These are phyloP conservation scores for Corylus avellana DNA, from an alignment of 306 rosid species.

Conservation along the genomic window DNA sequence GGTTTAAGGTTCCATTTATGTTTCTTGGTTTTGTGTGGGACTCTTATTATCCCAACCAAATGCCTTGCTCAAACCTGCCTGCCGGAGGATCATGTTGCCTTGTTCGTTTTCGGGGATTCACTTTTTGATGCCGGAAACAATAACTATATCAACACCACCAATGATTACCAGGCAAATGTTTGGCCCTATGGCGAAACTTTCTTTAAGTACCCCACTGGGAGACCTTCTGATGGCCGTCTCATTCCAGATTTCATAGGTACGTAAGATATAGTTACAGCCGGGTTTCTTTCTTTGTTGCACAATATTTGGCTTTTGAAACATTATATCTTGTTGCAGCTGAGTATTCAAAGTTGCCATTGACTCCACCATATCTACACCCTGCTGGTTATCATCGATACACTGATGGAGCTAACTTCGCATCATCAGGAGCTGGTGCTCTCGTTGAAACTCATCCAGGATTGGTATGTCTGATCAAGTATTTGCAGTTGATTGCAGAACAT, in stretches of 20 bases:
- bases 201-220: conserved; percentile 49
- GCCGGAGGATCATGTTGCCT: conserved; percentile 26
- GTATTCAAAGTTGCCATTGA: conserved; percentile 42
- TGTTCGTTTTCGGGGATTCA: conserved; percentile 70
- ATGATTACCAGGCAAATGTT: conserved; percentile 24
- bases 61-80: conserved; percentile 10
- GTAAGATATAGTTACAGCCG: neutral
- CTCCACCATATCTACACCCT: conserved; percentile 50
- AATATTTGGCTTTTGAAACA: neutral
- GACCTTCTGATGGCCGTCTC: conserved; percentile 46
- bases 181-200: conserved; percentile 52
- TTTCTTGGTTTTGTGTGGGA: conserved; percentile 13
- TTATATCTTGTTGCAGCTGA: conserved; percentile 36
- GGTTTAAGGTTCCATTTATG: conserved; percentile 5
- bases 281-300: neutral
- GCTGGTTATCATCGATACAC: conserved; percentile 24
- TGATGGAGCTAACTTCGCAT: conserved; percentile 61
- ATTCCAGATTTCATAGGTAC: conserved; percentile 54
- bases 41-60: neutral
- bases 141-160: conserved; percentile 35
- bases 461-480: neutral
- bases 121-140: conserved; percentile 61
- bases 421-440: conserved; percentile 63
- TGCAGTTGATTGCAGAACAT: no score
- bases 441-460: conserved; percentile 36